These are phyloP conservation scores for Trichophyton benhamiae DNA, from an alignment of 2,329 filamentous ascomycete genomes.

Conservation along the genomic window DNA sequence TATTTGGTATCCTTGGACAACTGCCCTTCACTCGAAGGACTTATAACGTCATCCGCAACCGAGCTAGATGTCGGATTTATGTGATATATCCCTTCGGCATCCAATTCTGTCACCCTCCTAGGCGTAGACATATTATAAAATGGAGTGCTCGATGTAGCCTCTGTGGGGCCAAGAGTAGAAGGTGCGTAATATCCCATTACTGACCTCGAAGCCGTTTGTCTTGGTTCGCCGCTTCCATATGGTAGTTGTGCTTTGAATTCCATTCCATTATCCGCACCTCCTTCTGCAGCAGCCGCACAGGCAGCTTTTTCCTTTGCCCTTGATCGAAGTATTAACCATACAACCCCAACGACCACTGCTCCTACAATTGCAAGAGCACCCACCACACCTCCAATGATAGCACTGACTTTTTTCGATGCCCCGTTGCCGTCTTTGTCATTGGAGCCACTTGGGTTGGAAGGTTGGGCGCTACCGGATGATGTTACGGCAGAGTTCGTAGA, in stretches of 20 bases:
- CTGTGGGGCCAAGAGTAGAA: background rate
- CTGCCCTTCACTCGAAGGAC: background rate
- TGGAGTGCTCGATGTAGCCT: background rate
- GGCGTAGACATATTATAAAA: background rate
- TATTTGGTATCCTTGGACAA: background rate
- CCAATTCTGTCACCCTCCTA: background rate
- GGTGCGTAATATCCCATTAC: background rate
- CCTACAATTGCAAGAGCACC: background rate
- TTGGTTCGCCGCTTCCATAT: background rate
- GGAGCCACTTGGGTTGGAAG: background rate
- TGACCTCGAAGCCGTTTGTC: background rate
- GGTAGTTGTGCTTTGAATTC: background rate
- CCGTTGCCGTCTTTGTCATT: background rate
- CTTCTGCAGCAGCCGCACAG: background rate
- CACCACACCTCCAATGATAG: conserved; percentile 1
- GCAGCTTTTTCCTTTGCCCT: background rate
- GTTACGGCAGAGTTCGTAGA: background rate
- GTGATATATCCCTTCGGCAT: background rate
- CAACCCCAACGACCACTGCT: background rate
- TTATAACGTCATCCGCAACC: background rate
- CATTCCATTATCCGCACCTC: background rate
- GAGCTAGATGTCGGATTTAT: background rate
- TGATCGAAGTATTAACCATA: background rate
- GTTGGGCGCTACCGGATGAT: background rate
- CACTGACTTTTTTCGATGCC: background rate